These are phyloP conservation scores for Solanum bulbocastanum DNA, from an alignment of 257 asterid genomes.

Conservation along the genomic window DNA sequence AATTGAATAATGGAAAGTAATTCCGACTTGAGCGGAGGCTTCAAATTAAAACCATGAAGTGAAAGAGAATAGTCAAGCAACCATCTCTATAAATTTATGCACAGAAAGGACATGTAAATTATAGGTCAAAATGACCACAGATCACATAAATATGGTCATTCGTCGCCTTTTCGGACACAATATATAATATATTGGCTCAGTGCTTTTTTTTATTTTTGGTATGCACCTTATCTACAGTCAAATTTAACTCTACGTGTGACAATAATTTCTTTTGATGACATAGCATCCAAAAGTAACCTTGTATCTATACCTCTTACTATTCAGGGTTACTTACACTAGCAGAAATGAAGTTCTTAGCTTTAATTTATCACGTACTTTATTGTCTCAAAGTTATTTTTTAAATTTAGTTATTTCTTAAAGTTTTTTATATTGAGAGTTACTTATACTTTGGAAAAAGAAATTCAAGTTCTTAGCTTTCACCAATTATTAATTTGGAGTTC, in stretches of 20 bases:
- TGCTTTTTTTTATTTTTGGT: background rate
- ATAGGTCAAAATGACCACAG: background rate
- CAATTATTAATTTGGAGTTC: too few relatives aligned
- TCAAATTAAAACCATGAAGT: background rate
- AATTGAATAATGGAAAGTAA: too few relatives aligned
- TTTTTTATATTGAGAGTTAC: too few relatives aligned
- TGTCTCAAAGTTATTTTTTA: too few relatives aligned
- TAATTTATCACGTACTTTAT: too few relatives aligned
- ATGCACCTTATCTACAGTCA: background rate
- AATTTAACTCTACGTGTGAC: background rate
- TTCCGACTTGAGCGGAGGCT: too few relatives aligned
- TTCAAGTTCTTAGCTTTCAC: too few relatives aligned
- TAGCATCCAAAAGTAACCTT: background rate
- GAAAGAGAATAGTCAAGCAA: background rate
- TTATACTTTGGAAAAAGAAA: too few relatives aligned
- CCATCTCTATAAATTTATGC: background rate
- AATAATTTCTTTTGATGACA: background rate
- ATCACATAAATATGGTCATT: background rate
- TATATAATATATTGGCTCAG: background rate
- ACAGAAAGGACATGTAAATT: too few relatives aligned
- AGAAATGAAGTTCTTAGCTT: too few relatives aligned
- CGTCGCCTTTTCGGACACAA: background rate
- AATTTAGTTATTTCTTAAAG: too few relatives aligned
- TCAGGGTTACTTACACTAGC: background rate
- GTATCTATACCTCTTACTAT: background rate